Conservation (phyloP, 1,284 basidiomycete species). For the Ustilago shanxiensis region DNA sequence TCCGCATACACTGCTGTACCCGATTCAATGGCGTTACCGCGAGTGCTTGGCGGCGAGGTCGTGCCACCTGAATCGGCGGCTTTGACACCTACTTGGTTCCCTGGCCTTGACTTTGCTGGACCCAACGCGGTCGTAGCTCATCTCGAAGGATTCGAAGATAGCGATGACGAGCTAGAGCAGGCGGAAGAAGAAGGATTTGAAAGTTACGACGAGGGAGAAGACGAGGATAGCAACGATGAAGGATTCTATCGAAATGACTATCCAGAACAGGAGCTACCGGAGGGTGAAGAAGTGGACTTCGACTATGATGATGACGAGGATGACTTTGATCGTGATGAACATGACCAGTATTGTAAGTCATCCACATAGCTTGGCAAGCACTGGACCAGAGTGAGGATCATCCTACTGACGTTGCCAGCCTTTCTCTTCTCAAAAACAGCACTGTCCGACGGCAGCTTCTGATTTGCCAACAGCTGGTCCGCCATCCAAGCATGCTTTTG, state of each 20-base stretch:
- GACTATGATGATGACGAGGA: conserved; percentile 50
- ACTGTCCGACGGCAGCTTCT: conserved; percentile 47
- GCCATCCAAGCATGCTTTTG: background rate
- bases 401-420: background rate
- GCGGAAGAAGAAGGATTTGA: conserved; percentile 46
- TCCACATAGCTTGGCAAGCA: background rate
- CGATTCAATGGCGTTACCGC: conserved; percentile 36
- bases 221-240: conserved; percentile 68
- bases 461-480: background rate
- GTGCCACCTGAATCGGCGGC: conserved; percentile 34
- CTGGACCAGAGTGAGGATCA: too few species aligned
- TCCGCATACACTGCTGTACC: conserved; percentile 29
- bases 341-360: conserved; percentile 52
- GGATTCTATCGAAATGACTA: conserved; percentile 68
- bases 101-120: conserved; percentile 39
- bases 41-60: conserved; percentile 46
- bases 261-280: conserved; percentile 59
- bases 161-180: conserved; percentile 45
- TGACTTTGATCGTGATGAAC: conserved; percentile 35
- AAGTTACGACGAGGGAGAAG: conserved; percentile 62
- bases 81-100: conserved; percentile 22
- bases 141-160: conserved; percentile 43
- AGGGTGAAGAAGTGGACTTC: conserved; percentile 57
- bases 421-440: conserved; percentile 10
- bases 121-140: conserved; percentile 38